Conservation (phyloP, 305 asterid species). For the Lippia alba region DNA sequence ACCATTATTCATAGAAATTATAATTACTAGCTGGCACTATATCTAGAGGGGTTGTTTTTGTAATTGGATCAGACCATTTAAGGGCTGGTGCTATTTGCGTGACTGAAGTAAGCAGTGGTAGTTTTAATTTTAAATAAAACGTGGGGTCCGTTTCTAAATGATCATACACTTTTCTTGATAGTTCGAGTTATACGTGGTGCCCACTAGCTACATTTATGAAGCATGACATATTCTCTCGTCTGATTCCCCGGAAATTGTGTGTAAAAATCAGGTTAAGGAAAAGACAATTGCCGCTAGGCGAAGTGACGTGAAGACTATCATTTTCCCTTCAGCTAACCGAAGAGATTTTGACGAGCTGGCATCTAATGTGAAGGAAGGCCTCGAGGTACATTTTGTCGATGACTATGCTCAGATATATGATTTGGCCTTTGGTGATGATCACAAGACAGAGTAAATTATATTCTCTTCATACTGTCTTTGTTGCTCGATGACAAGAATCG, state of each 20-base stretch:
- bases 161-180: too few relatives aligned
- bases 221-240: not conserved
- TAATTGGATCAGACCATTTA: too few relatives aligned
- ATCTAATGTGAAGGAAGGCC: slow-evolving; percentile 87
- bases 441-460: slow-evolving; percentile 27
- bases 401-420: slow-evolving; percentile 75
- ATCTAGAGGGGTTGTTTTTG: too few relatives aligned
- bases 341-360: slow-evolving; percentile 97
- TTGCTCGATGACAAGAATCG: slow-evolving; percentile 17
- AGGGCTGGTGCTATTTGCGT: too few relatives aligned
- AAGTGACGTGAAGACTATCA: slow-evolving; percentile 80
- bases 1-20: too few relatives aligned
- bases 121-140: too few relatives aligned
- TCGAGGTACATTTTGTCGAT: slow-evolving; percentile 90
- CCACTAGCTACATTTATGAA: not conserved
- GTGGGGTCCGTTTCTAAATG: too few relatives aligned
- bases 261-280: slow-evolving; percentile 74
- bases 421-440: slow-evolving; percentile 60
- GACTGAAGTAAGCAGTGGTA: too few relatives aligned
- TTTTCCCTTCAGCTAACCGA: slow-evolving; percentile 94
- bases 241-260: slow-evolving; percentile 4
- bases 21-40: too few relatives aligned
- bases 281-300: slow-evolving; percentile 97
- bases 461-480: not conserved
- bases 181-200: too few relatives aligned